Conservation (phyloP, 192 early-diverging fungal species). For the Geranomyces michiganensis region DNA sequence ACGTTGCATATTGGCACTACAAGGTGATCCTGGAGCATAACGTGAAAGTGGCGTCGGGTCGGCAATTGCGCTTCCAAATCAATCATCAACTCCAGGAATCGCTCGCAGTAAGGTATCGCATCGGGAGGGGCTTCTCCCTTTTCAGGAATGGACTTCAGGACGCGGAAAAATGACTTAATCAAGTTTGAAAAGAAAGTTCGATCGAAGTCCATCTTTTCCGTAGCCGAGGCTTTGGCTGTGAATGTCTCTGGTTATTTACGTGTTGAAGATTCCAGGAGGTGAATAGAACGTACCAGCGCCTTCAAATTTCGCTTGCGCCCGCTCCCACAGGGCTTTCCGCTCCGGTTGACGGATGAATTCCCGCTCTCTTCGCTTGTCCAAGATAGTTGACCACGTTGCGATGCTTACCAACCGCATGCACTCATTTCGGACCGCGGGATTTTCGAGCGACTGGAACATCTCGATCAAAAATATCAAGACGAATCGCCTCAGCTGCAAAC, state of each 20-base stretch:
- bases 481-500: conserved; percentile 44
- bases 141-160: conserved; percentile 58
- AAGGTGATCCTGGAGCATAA: conserved; percentile 80
- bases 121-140: conserved; percentile 41
- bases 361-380: conserved; percentile 51
- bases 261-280: neutral
- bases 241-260: too few species aligned
- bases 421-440: conserved; percentile 70
- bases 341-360: conserved; percentile 57
- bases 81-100: conserved; percentile 84
- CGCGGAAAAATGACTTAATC: conserved; percentile 66
- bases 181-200: conserved; percentile 69
- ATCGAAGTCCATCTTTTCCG: conserved; percentile 58
- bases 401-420: conserved; percentile 77
- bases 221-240: conserved; percentile 46
- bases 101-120: conserved; percentile 62
- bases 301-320: conserved; percentile 36
- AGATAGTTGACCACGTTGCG: conserved; percentile 74
- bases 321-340: conserved; percentile 65
- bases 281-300: neutral
- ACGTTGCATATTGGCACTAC: conserved; percentile 46
- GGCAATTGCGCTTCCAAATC: conserved; percentile 87
- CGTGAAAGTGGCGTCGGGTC: conserved; percentile 86
- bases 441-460: conserved; percentile 86
- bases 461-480: conserved; percentile 79